Conservation (phyloP, 768 basidiomycete genomes). For the Lentinula sp. region DNA sequence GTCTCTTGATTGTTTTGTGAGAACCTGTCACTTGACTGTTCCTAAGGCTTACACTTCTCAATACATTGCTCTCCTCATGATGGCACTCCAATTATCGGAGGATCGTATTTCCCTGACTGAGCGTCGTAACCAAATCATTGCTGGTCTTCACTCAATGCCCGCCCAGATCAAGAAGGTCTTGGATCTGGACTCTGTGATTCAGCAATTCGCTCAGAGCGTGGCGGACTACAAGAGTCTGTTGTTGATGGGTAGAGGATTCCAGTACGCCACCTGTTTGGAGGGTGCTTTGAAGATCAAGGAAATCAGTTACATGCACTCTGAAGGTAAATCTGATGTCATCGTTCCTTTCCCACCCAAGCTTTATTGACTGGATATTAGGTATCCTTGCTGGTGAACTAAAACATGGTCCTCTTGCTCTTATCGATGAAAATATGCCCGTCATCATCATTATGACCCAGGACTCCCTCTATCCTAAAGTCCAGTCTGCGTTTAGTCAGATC, state of each 20-base stretch:
- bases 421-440: conserved; percentile 98
- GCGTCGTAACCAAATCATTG: conserved; percentile 90
- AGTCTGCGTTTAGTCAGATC: conserved; percentile 93
- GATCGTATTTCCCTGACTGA: conserved; percentile 91
- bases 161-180: conserved; percentile 85
- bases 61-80: conserved; percentile 96
- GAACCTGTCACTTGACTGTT: not conserved
- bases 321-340: conserved; percentile 37
- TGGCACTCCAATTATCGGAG: conserved; percentile 97
- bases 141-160: conserved; percentile 87
- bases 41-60: conserved; percentile 93
- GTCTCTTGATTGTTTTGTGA: conserved; percentile 9
- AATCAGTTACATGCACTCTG: conserved; percentile 88
- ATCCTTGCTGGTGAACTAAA: conserved; percentile 98
- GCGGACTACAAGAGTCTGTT: conserved; percentile 81
- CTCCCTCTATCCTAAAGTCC: conserved; percentile 97
- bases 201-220: conserved; percentile 79
- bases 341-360: not conserved
- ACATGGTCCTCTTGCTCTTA: conserved; percentile 95
- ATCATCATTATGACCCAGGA: conserved; percentile 99
- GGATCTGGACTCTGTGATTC: conserved; percentile 66
- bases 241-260: conserved; percentile 97
- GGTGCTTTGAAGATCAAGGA: conserved; percentile 99
- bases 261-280: conserved; percentile 98
- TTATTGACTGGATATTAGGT: conserved; percentile 32